Evolutionary conservation across 75 land plant genomes (phyloP), one percentile per base, ranked within the genome.

Genomic region (Picea sitchensis): DNA sequence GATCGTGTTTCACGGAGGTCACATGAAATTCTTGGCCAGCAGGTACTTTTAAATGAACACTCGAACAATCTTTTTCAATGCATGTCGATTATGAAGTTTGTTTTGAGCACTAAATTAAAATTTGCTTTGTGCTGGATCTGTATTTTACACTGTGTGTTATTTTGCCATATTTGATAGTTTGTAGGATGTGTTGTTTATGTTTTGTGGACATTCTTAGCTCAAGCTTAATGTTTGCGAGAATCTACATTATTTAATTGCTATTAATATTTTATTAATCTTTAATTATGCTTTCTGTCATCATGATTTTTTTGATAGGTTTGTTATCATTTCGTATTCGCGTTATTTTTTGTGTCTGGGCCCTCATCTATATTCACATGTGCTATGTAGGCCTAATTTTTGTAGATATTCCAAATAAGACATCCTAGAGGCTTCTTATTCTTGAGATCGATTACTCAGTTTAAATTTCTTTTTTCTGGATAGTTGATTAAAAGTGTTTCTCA

Each of bases 1-100:
- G 98, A 95, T 44, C 98, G 96, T 82, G 98, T 98, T 41, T 84
- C 93, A 78, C 86, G 91, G 18, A 83, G 98, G 82, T 73, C 94
- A 54, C 99, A 98, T 86, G 96, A 95, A 76, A 90, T 98, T 62
- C 88, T 86, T 80, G 99, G 99, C 32, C 95, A 92, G 31, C 91
- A 90, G 98, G 99, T 96, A 84, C 34, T 59, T 23, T 31, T 30
- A 34, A 72, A 8, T 58, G 5, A 59, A 7, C 51, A 34, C 63
- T 15, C 23, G 3, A 26, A 15, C 41, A 51, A 18, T 58, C 14
- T 8, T 77, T 15, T 20, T 14, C 14, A 30, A 38, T 59, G 32
- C 30, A 2, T 62, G 18, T 18, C 3, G 18, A 62, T 62, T 18
- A 3, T 62, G 64, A 62, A 62, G 21, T 38, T 79, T 69, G 69